phyloP scores from a whole-genome alignment of 2,329 filamentous ascomycete species.

The Thielaviopsis ethacetica region DNA sequence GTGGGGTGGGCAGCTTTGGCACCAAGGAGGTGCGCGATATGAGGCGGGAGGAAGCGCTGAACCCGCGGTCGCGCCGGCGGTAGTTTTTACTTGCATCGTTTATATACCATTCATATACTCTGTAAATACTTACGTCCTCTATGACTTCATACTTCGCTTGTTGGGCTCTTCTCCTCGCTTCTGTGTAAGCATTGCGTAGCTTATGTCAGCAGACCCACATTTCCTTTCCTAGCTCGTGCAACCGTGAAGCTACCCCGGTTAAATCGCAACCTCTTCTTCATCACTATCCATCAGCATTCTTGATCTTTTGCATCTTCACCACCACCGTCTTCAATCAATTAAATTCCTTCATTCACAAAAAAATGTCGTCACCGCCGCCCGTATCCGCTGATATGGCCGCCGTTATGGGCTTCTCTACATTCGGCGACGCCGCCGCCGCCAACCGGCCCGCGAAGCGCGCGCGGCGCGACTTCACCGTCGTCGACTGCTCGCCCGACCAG shows the following conservation, averaged over 20 bases:
- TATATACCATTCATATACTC: background rate
- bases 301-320: background rate
- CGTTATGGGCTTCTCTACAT: constrained; percentile 58
- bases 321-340: background rate
- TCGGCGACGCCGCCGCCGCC: constrained; percentile 36
- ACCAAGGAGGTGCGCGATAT: constrained; percentile 86
- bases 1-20: constrained; percentile 72
- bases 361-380: background rate
- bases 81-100: constrained; percentile 15
- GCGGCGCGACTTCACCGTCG: constrained; percentile 6
- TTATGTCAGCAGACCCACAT: constrained; percentile 10
- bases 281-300: background rate
- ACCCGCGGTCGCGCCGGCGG: constrained; percentile 56
- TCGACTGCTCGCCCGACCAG: background rate
- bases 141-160: no score
- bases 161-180: no score
- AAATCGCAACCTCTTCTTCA: background rate
- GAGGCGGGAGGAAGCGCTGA: constrained; percentile 60
- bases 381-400: constrained; percentile 41
- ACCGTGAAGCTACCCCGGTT: background rate
- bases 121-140: no score
- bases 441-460: constrained; percentile 47
- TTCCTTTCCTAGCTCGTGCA: background rate
- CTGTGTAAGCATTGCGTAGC: background rate
- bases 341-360: background rate